phyloP scores from a whole-genome alignment of 805 yeast genomes.

The Candida ascalaphidarum region DNA sequence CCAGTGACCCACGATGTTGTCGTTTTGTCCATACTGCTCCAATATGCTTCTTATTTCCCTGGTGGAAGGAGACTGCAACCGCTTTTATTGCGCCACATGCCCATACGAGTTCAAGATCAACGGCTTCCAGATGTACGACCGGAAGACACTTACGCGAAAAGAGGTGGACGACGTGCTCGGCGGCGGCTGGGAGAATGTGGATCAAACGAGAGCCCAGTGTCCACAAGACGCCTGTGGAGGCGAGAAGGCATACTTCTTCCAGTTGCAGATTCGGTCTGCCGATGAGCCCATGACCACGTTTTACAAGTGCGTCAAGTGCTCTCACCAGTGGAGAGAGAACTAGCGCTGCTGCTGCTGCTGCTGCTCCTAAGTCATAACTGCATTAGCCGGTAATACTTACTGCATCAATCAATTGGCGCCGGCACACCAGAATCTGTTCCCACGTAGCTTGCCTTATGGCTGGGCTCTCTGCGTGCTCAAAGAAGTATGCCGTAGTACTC shows the following conservation, averaged over 20 bases:
- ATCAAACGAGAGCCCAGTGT: slow-evolving; percentile 89
- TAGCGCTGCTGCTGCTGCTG: slow-evolving; percentile 28
- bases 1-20: slow-evolving; percentile 53
- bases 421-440: no score
- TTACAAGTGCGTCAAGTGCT: slow-evolving; percentile 89
- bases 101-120: slow-evolving; percentile 89
- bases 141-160: slow-evolving; percentile 76
- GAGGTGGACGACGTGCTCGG: slow-evolving; percentile 95
- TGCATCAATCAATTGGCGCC: no score
- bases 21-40: slow-evolving; percentile 92
- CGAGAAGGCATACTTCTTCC: slow-evolving; percentile 92
- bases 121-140: slow-evolving; percentile 77
- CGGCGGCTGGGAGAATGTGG: slow-evolving; percentile 98
- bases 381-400: no score
- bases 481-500: slow-evolving; percentile 77
- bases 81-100: slow-evolving; percentile 86
- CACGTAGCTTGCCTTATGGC: no score
- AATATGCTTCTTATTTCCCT: slow-evolving; percentile 73
- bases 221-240: slow-evolving; percentile 82
- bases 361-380: no score
- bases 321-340: slow-evolving; percentile 95
- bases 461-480: slow-evolving; percentile 1
- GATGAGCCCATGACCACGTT: slow-evolving; percentile 99
- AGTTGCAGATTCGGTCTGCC: slow-evolving; percentile 92
- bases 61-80: slow-evolving; percentile 48